phyloP scores from a whole-genome alignment of 768 basidiomycete species.

The Gelatoporia subvermispora region DNA sequence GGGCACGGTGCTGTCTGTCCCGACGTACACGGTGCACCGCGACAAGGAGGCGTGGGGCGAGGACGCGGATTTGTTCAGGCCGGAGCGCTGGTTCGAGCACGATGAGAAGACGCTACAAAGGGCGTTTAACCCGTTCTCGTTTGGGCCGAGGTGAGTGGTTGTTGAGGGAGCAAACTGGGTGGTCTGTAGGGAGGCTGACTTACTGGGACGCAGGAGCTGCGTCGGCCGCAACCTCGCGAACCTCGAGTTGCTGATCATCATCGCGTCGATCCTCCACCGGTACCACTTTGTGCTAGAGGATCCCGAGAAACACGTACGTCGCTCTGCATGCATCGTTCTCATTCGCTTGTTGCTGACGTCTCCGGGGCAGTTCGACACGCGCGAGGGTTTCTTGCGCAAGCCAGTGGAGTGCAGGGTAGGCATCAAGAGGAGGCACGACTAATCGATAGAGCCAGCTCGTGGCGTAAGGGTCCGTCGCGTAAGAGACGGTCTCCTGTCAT shows the following conservation, averaged over 20 bases:
- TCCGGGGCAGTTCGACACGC: conserved; percentile 52
- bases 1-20: conserved; percentile 75
- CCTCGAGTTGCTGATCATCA: conserved; percentile 75
- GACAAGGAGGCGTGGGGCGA: conserved; percentile 70
- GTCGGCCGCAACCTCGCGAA: conserved; percentile 80
- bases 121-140: conserved; percentile 83
- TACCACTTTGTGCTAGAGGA: conserved; percentile 69
- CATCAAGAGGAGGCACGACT: conserved; percentile 55
- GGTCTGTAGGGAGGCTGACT: background rate
- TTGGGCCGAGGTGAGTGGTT: conserved; percentile 62
- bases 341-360: no score
- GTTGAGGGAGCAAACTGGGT: background rate
- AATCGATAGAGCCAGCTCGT: background rate
- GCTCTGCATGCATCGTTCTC: background rate
- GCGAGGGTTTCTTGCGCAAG: conserved; percentile 87
- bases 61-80: conserved; percentile 68
- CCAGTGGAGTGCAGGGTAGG: conserved; percentile 71
- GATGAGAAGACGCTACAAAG: conserved; percentile 57
- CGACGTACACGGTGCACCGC: conserved; percentile 81
- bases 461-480: no score
- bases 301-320: conserved; percentile 50
- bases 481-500: no score
- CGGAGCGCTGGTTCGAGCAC: conserved; percentile 82
- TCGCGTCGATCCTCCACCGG: conserved; percentile 73
- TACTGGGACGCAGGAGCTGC: conserved; percentile 52